Percentiles rank a stretch among this genome's conserved stretches.
Evolutionary conservation across 1,284 basidiomycete genomes (phyloP).

Genomic region (Cutaneotrichosporon sp.): DNA sequence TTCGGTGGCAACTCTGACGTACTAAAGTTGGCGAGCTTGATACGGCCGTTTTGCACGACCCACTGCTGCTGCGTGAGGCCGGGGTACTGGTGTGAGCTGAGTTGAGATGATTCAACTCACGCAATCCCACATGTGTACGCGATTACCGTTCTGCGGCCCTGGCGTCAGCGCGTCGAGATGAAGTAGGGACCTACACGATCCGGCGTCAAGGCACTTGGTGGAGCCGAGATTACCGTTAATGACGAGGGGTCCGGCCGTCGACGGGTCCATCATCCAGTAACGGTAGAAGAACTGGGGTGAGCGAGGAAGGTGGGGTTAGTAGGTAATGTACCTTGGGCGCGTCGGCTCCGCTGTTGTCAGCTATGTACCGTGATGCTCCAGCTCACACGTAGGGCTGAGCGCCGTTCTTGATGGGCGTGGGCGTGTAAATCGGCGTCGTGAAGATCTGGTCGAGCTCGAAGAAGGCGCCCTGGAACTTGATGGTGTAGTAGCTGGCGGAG

Average conservation of each 20-base stretch:
- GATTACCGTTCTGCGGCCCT: neutral
- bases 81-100: neutral
- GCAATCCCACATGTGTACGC: slow-evolving; percentile 1
- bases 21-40: neutral
- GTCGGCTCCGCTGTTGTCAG: neutral
- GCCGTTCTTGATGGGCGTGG: neutral
- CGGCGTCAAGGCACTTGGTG: slow-evolving; percentile 1
- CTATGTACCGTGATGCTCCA: neutral
- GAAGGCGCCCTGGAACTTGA: neutral
- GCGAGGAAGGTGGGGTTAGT: neutral
- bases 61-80: slow-evolving; percentile 2
- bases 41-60: neutral
- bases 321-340: neutral
- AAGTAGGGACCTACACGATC: neutral
- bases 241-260: neutral
- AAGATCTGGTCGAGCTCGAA: slow-evolving; percentile 2
- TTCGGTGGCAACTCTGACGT: neutral
- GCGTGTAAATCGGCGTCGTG: slow-evolving; percentile 1
- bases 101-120: too few species aligned
- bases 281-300: slow-evolving; percentile 3
- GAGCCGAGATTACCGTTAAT: neutral
- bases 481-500: too few species aligned
- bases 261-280: neutral
- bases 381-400: neutral
- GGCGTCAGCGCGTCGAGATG: neutral